Evolutionary conservation across 306 rosid species (phyloP).

Genomic region (Castanea crenata): DNA sequence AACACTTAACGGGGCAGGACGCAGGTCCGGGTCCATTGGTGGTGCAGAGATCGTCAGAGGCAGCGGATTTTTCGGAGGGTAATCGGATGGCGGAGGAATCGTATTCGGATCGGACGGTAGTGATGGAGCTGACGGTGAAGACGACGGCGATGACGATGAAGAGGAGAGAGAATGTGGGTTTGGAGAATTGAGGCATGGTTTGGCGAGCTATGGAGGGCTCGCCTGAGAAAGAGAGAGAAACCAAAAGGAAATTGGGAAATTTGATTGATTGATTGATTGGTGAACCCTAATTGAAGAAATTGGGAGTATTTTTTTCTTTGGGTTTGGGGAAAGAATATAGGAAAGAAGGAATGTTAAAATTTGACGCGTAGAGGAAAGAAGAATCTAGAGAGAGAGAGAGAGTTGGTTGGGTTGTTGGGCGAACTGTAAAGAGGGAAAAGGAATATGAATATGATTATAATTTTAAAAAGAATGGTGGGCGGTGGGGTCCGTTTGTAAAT

Average conservation of each 20-base stretch:
- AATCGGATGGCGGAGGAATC: slow-evolving; percentile 28
- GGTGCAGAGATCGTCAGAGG: slow-evolving; percentile 37
- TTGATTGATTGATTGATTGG: too few species aligned
- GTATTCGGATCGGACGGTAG: slow-evolving; percentile 33
- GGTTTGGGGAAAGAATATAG: too few species aligned
- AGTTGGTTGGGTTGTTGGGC: too few species aligned
- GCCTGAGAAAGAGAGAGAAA: slow-evolving; percentile 8
- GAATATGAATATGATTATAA: too few species aligned
- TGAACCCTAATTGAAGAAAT: too few species aligned
- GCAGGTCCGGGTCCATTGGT: background rate
- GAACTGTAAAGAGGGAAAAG: too few species aligned
- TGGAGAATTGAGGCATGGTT: slow-evolving; percentile 32
- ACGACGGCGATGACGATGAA: slow-evolving; percentile 14
- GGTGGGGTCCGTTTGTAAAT: too few species aligned
- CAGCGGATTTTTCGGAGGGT: slow-evolving; percentile 38
- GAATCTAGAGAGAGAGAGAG: too few species aligned
- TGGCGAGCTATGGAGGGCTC: slow-evolving; percentile 38
- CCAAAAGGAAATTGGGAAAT: background rate
- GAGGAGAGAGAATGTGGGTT: slow-evolving; percentile 13
- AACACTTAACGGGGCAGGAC: slow-evolving; percentile 75
- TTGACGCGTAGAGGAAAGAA: too few species aligned
- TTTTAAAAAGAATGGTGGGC: too few species aligned
- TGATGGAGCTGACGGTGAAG: slow-evolving; percentile 26
- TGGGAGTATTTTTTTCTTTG: too few species aligned
- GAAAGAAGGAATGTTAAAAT: too few species aligned